Conservation (phyloP, 192 early-diverging fungal species). For the Diversispora epigaea region DNA sequence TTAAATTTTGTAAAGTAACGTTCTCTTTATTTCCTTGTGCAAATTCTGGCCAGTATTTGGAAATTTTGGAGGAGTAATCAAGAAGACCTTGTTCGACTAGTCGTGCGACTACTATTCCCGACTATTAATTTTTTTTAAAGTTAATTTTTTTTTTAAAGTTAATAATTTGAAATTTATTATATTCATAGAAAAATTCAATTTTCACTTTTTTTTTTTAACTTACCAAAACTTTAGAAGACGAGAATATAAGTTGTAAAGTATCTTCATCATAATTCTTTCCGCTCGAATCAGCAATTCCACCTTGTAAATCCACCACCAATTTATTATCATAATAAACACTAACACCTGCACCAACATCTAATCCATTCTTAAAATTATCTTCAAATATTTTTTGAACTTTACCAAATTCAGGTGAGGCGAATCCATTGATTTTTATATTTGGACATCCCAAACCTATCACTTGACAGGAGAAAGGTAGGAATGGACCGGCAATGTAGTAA, state of each 20-base stretch:
- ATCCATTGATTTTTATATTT: not conserved
- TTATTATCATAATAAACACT: slow-evolving; percentile 50
- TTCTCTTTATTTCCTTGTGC: slow-evolving; percentile 66
- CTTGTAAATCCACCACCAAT: slow-evolving; percentile 60
- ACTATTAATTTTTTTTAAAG: slow-evolving; percentile 25
- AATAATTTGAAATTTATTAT: not conserved
- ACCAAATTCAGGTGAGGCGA: slow-evolving; percentile 4
- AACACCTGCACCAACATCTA: slow-evolving; percentile 51
- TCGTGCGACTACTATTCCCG: slow-evolving; percentile 54
- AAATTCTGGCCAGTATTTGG: slow-evolving; percentile 75
- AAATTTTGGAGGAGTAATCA: slow-evolving; percentile 50
- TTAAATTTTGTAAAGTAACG: slow-evolving; percentile 61
- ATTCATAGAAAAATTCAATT: not conserved
- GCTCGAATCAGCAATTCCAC: slow-evolving; percentile 55
- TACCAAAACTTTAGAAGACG: slow-evolving; percentile 61
- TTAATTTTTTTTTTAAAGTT: not conserved
- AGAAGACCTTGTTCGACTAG: slow-evolving; percentile 59
- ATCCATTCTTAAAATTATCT: slow-evolving; percentile 30
- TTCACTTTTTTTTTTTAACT: not conserved
- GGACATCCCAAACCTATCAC: slow-evolving; percentile 18
- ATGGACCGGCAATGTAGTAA: slow-evolving; percentile 17
- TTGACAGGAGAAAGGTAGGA: slow-evolving; percentile 28
- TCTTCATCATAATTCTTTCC: slow-evolving; percentile 48
- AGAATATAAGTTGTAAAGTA: slow-evolving; percentile 67
- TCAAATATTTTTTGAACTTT: slow-evolving; percentile 6